Percentiles rank a stretch among this genome's conserved stretches.
phyloP scores from a whole-genome alignment of 2,329 filamentous ascomycete species.

The Teratosphaeria nubilosa region DNA sequence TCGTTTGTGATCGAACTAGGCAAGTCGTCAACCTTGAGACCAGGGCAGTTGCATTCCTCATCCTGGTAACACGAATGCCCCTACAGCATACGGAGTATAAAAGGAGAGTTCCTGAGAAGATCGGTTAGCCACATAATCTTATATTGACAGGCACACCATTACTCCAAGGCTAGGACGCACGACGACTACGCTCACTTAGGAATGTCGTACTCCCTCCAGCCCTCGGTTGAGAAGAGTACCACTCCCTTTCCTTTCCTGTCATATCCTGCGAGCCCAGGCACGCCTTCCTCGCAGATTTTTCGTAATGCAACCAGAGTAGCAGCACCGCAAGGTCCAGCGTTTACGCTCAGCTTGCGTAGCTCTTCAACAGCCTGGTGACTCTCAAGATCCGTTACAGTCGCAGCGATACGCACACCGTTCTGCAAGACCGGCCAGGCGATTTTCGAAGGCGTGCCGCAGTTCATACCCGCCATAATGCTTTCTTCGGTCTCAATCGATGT shows the following conservation, averaged over 20 bases:
- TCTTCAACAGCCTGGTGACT: conserved; percentile 49
- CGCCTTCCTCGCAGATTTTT: conserved; percentile 32
- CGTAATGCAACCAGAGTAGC: conserved; percentile 49
- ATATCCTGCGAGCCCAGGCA: conserved; percentile 22
- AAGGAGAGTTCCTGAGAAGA: not conserved
- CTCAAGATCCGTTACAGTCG: conserved; percentile 53
- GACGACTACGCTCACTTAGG: conserved; percentile 1
- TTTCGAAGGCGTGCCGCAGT: conserved; percentile 58
- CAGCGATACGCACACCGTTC: conserved; percentile 48
- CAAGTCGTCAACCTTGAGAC: too few relatives aligned
- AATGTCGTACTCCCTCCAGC: conserved; percentile 42
- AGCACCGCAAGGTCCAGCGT: conserved; percentile 54
- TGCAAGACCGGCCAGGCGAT: conserved; percentile 54
- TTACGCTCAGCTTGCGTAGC: conserved; percentile 39
- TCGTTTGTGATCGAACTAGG: too few relatives aligned
- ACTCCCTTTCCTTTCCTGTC: conserved; percentile 43
- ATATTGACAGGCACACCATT: too few relatives aligned
- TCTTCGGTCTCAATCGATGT: conserved; percentile 44
- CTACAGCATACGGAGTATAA: too few relatives aligned
- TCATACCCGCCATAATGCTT: conserved; percentile 65
- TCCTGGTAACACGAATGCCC: too few relatives aligned
- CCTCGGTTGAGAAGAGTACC: conserved; percentile 59
- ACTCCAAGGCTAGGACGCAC: not conserved
- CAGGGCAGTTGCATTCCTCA: too few relatives aligned
- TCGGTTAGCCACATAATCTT: too few relatives aligned